phyloP scores from a whole-genome alignment of 106 monocot species.

The Ottelia alismoides region DNA sequence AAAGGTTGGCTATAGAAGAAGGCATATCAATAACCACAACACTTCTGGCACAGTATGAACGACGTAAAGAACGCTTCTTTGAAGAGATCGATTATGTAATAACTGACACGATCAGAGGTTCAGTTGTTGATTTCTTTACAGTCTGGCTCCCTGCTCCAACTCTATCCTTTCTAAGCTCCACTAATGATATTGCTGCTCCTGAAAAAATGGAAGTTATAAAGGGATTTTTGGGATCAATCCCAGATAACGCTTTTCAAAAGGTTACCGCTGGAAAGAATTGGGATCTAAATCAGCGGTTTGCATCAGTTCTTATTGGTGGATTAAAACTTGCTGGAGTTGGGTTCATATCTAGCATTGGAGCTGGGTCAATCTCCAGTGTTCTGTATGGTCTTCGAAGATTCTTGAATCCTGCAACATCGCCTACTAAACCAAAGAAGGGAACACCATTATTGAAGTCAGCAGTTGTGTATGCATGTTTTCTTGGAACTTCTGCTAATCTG shows the following conservation, averaged over 20 bases:
- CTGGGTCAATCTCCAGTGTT: constrained; percentile 46
- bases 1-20: constrained; percentile 92
- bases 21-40: constrained; percentile 86
- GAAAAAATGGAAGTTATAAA: constrained; percentile 70
- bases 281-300: constrained; percentile 70
- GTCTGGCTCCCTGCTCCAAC: constrained; percentile 99
- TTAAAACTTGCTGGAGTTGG: constrained; percentile 89
- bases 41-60: constrained; percentile 87
- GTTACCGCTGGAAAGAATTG: constrained; percentile 53
- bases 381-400: constrained; percentile 32
- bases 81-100: constrained; percentile 96
- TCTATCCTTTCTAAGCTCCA: constrained; percentile 67
- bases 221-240: constrained; percentile 66
- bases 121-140: constrained; percentile 95
- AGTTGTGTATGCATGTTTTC: constrained; percentile 62
- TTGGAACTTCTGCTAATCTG: constrained; percentile 91
- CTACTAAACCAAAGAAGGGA: constrained; percentile 19
- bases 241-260: constrained; percentile 95
- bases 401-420: constrained; percentile 30
- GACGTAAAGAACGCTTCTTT: constrained; percentile 80
- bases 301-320: constrained; percentile 71
- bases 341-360: constrained; percentile 81
- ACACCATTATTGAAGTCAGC: constrained; percentile 73
- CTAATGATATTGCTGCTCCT: constrained; percentile 25
- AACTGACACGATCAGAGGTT: constrained; percentile 91